Base-by-base conservation (phyloP, 768 basidiomycete genomes). In the Collybia nuda region DNA sequence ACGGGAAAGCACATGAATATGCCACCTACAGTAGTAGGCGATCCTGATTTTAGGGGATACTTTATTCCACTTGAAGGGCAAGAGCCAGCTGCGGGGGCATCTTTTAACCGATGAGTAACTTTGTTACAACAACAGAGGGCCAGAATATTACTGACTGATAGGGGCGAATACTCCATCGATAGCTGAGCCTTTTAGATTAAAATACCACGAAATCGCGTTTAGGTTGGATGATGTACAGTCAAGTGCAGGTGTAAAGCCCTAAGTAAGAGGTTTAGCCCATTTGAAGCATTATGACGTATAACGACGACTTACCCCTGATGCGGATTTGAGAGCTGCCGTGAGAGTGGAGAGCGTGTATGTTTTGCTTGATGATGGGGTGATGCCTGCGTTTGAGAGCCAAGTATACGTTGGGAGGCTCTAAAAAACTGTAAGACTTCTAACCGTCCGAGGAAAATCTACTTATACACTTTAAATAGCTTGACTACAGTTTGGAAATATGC, bases 351-450 rank as follows among this genome's bases (percentile, higher is more conserved):
- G 74, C 0, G 80, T 80, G 63, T 82, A 83, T 0, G 86, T 88
- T 56, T 67, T 62, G 52, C 66, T 71, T 2, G 71, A 67, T n/a
- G 77, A 78, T 11, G 92, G 92, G 2, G 78, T 80, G 57, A 93
- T 93, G 21, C 89, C 89, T n/a, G 77, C 84, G 18, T 77, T 68
- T 12, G 73, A 68, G 36, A 93, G 82, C 81, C 81, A 90, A 14
- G 78, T 73, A 64, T 82, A 90, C 2, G 91, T 91, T 0, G 89
- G 86, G 21, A 92, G 79, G 18, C 32, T 53, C 60, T 62, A 36
- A 29, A 11, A 32, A 21, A 59, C 57, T 18, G 15, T 2, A 29
- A 40, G 6, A 68, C 67, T n/a, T 14, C 21, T 19, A 11, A 22
- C 39, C 63, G 58, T 35, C 32, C 5, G 44, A n/a, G 3, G 66